Percentiles rank a stretch among this genome's conserved stretches.
Conservation (phyloP, 1,284 basidiomycete genomes). For the Clitocybe nebularis region DNA sequence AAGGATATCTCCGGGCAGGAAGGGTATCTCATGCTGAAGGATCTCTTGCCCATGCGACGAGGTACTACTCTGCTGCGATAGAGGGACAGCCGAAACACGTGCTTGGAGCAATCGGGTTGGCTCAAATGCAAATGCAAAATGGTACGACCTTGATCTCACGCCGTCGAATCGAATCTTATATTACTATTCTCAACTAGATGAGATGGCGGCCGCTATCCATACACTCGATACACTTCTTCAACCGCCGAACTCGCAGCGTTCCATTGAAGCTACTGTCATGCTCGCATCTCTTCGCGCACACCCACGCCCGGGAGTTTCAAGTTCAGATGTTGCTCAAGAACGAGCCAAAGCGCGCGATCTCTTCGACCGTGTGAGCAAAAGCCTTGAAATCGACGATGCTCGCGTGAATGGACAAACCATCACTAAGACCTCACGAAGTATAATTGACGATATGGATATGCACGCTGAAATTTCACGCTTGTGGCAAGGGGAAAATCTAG, state of each 20-base stretch:
- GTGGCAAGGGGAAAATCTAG: conserved; percentile 79
- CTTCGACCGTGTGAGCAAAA: conserved; percentile 72
- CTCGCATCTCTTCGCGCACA: conserved; percentile 83
- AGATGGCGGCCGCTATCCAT: conserved; percentile 78
- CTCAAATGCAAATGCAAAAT: conserved; percentile 81
- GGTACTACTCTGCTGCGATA: conserved; percentile 73
- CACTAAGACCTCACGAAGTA: conserved; percentile 44
- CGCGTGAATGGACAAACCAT: conserved; percentile 35
- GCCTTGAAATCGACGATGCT: conserved; percentile 55
- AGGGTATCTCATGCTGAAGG: conserved; percentile 75
- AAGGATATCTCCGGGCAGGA: conserved; percentile 75
- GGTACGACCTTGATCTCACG: conserved; percentile 38
- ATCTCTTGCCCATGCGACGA: conserved; percentile 57
- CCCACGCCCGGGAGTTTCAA: conserved; percentile 74
- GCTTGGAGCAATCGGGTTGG: conserved; percentile 78
- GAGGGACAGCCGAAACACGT: conserved; percentile 74
- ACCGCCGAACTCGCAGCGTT: conserved; percentile 56
- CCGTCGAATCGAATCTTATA: conserved; percentile 2
- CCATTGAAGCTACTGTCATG: conserved; percentile 81
- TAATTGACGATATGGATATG: conserved; percentile 78
- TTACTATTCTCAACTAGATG: conserved; percentile 41
- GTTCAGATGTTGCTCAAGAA: conserved; percentile 70
- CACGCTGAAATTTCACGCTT: conserved; percentile 83
- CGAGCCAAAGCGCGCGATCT: conserved; percentile 73
- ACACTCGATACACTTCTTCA: conserved; percentile 81